phyloP scores from a whole-genome alignment of 2,329 filamentous ascomycete species.

The Sarocladium strictum region DNA sequence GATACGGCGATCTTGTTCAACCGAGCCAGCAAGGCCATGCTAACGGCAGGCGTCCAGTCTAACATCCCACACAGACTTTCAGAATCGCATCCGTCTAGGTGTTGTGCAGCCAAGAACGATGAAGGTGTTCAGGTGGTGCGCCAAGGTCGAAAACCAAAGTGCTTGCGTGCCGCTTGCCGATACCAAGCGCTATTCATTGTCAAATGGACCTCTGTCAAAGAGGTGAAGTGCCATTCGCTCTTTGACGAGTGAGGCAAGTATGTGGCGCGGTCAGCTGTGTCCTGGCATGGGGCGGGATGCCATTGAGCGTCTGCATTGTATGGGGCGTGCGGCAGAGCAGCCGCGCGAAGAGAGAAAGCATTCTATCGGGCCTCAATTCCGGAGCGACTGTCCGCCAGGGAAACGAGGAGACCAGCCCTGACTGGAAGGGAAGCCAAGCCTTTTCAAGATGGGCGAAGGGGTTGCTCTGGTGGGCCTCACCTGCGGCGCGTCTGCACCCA shows the following conservation, averaged over 20 bases:
- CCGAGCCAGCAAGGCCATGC: background rate
- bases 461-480: background rate
- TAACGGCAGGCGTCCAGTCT: background rate
- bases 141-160: background rate
- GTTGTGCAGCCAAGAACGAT: background rate
- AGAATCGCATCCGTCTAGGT: background rate
- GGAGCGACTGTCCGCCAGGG: background rate
- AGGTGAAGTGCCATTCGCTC: background rate
- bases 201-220: background rate
- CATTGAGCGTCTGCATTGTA: background rate
- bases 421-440: conserved; percentile 3
- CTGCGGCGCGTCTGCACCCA: background rate
- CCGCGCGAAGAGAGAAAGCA: background rate
- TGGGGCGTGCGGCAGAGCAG: background rate
- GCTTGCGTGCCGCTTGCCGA: background rate
- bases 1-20: background rate
- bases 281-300: background rate
- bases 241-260: background rate
- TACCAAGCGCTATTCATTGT: too few species aligned
- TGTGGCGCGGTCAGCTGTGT: conserved; percentile 1
- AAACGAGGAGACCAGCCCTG: background rate
- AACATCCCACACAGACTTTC: background rate
- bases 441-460: background rate
- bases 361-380: conserved; percentile 1
- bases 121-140: background rate